Base-by-base conservation (phyloP, 257 asterid species). In the Solanum dulcamara region DNA sequence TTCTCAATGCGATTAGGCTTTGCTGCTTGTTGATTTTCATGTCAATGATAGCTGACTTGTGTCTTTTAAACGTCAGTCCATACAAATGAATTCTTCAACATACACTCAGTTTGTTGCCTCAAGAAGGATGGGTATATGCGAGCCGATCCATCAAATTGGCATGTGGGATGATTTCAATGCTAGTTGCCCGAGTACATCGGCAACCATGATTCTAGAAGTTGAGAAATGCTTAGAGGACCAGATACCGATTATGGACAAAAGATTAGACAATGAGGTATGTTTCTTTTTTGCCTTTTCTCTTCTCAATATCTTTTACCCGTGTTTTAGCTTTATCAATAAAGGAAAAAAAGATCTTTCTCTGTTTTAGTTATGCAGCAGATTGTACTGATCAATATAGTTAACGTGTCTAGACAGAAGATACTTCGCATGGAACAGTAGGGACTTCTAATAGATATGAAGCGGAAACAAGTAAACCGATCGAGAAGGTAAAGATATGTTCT, bases 131-230 rank as follows among this genome's bases (percentile, higher is more conserved):
- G 98, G 95, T 67, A 81, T 94, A 60, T 96, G 90, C 20, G 98
- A 96, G 55, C 93, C 97, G 0, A 86, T 91, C 51, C 95, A 91
- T 85, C 99, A 90, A 80, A 83, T 94, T 79, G 88, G 87, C 85
- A 92, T 89, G 92, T 96, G 99, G 98, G 93, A 84, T 42, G 98
- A 95, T 85, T 95, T 93, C 85, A 86, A 86, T 89, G 89, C 88
- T 64, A 91, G 89, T 89, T 75, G 88, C 26, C 74, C 64, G 1
- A 91, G 85, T 12, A 28, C 92, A 32, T 84, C 94, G 87, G 88
- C 94, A n/a, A 88, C 92, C 30, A 40, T 89, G 86, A 85, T 91
- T 87, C 87, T 91, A 20, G 93, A 92, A 32, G 88, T 90, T 84
- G 92, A 91, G 71, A 79, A 91, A 64, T 91, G 90, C 68, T 86